Conservation (phyloP, 768 basidiomycete genomes). For the Termitomyces sp. region DNA sequence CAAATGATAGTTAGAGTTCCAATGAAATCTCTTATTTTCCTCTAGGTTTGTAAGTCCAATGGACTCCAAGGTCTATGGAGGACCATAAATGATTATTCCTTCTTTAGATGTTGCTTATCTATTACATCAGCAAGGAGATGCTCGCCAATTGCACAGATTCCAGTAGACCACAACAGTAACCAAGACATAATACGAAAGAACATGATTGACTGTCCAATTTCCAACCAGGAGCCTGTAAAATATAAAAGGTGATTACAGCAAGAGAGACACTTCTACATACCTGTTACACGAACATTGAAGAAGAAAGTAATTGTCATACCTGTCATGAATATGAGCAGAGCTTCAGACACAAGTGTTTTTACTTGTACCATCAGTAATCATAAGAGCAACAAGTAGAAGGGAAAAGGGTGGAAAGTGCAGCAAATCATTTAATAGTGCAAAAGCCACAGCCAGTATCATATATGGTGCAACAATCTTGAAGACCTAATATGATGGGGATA, state of each 20-base stretch:
- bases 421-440: slow-evolving; percentile 64
- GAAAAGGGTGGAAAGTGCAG: slow-evolving; percentile 76
- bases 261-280: slow-evolving; percentile 25
- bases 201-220: slow-evolving; percentile 84
- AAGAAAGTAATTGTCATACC: slow-evolving; percentile 85
- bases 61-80: too few species aligned
- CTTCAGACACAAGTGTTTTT: background rate
- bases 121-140: slow-evolving; percentile 52
- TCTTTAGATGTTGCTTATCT: background rate
- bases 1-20: too few species aligned
- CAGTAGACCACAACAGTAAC: slow-evolving; percentile 75
- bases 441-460: slow-evolving; percentile 65
- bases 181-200: slow-evolving; percentile 85
- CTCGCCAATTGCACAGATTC: slow-evolving; percentile 71
- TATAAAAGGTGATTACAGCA: background rate
- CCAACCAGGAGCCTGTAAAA: slow-evolving; percentile 71
- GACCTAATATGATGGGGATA: slow-evolving; percentile 36
- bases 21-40: too few species aligned
- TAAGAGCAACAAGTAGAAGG: slow-evolving; percentile 71
- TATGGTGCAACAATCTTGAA: slow-evolving; percentile 85
- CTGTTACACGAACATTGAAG: slow-evolving; percentile 76
- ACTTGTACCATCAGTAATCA: slow-evolving; percentile 61
- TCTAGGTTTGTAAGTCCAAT: too few species aligned
- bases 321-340: slow-evolving; percentile 22
- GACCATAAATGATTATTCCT: background rate